Evolutionary conservation across 805 yeast species (phyloP), one percentile per base, ranked within the genome.

Genomic region (Spathaspora hagerdaliae): DNA sequence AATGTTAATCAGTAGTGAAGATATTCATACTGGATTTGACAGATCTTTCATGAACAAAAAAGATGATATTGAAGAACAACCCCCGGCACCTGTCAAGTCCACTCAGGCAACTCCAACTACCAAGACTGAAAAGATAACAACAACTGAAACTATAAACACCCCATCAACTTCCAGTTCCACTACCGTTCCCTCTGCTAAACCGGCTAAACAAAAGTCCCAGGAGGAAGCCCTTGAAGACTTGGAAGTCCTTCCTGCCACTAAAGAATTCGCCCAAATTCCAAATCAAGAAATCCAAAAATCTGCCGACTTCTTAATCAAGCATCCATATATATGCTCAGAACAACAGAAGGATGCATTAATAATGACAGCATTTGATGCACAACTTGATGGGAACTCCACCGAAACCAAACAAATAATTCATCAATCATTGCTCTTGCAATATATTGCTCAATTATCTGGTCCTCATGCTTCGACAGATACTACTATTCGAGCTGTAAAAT

Each of bases 11-110:
- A 83, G 95, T 2, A 83, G 94, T 42, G 98, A 91, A 12, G 99
- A 92, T 65, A 77, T 90, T 36, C 94, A 82, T 54, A 89, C 94
- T 11, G 98, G 97, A 0, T 94, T 88, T 73, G 96, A 92, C 60
- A 80, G 87, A 37, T 85, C 96, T 0, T 79, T 87, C 53, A 63
- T 89, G 59, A 88, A 89, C 63, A 85, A 82, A 53, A 56, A 58
- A 5, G 67, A 53, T 13, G 41, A 61, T 27, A 47, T 60, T 10
- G 52, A 40, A 26, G 47, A 40, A 38, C 36, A 29, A 6, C 39
- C 37, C 11, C 40, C 31, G 3, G 33, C 44, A 33, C 24, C 24
- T 19, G 24, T 19, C 24, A 36, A 31, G 38, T n/a, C 39, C 26
- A 29, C 19, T 38, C n/a, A 19, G 24, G 5, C 2, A 2, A 19